Base-by-base conservation (phyloP, 495 filamentous ascomycete species). In the Xylaria palmicola region DNA sequence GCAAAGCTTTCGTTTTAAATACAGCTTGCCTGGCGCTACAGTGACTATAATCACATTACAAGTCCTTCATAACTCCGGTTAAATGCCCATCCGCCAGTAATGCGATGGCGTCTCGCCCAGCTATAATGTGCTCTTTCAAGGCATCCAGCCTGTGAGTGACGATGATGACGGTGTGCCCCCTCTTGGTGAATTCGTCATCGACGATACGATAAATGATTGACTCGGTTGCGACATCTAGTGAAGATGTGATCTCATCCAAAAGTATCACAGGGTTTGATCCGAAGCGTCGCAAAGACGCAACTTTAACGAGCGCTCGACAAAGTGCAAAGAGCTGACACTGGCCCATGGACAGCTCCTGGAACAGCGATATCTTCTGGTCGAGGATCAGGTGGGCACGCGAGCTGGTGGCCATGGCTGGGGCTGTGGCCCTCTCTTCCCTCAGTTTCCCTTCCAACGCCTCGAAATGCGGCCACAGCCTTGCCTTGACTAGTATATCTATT, bases 211-310 rank as follows among this genome's bases (percentile, higher is more conserved):
- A 88, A 53, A 95, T 91, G 50, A 87, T 79, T 68, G 87, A 80
- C 68, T 95, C 91, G 0, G 89, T 93, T 54, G 85, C 85, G 0
- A 86, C 85, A 62, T 96, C 92, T 13, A 96, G 77, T 1, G 90
- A 89, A 3, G 90, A 88, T 1, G 92, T 95, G 2, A 32, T 19
- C 66, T 96, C 92, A 65, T 96, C 92, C 2, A 57, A 19, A 7
- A 57, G 41, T 15, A 45, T 26, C 1, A 58, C 29, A 1, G 55
- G 41, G n/a, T 36, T 48, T 4, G 37, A 15, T 8, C 43, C 32
- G 4, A 5, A 95, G 77, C 22, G 95, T 80, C 61, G 94, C 87
- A 58, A 95, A 88, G 0, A 68, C 68, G 8, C 63, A 59, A 24
- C 51, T 22, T 39, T 62, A 40, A 26, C 55, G 39, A n/a, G 22